phyloP scores from a whole-genome alignment of 306 rosid genomes.

The Elaeagnus macrophylla region DNA sequence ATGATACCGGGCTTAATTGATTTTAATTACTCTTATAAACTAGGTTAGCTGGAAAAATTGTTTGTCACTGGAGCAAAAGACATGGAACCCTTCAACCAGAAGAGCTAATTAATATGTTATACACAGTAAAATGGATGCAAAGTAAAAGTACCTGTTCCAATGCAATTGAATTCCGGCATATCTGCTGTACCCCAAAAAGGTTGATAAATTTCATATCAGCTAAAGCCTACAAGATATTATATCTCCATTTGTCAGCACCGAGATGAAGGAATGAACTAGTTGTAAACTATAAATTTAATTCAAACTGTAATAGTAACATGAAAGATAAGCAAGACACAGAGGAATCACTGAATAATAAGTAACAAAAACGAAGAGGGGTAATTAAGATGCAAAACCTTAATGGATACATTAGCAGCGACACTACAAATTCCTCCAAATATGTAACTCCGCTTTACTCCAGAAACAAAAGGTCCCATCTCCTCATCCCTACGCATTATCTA shows the following conservation, averaged over 20 bases:
- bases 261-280: constrained; percentile 11
- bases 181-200: constrained; percentile 99
- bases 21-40: not conserved
- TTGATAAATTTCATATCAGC: constrained; percentile 82
- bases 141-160: constrained; percentile 70
- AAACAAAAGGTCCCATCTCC: constrained; percentile 90
- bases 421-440: constrained; percentile 95
- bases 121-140: not conserved
- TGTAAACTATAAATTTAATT: constrained; percentile 4
- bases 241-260: constrained; percentile 24
- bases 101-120: not conserved
- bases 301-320: constrained; percentile 8
- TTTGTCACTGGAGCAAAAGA: not conserved
- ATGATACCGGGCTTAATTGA: constrained; percentile 9
- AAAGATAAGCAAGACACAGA: constrained; percentile 5
- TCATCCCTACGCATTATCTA: constrained; percentile 97
- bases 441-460: constrained; percentile 69
- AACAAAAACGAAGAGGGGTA: not conserved
- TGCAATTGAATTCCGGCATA: constrained; percentile 91
- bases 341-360: constrained; percentile 2
- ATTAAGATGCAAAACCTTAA: constrained; percentile 43
- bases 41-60: not conserved
- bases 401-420: constrained; percentile 67
- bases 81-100: not conserved
- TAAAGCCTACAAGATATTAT: constrained; percentile 52